A percentile compares a stretch with the other conserved stretches of the same genome.
Conservation (phyloP, 345 rosid species). For the Anacardium occidentale region DNA sequence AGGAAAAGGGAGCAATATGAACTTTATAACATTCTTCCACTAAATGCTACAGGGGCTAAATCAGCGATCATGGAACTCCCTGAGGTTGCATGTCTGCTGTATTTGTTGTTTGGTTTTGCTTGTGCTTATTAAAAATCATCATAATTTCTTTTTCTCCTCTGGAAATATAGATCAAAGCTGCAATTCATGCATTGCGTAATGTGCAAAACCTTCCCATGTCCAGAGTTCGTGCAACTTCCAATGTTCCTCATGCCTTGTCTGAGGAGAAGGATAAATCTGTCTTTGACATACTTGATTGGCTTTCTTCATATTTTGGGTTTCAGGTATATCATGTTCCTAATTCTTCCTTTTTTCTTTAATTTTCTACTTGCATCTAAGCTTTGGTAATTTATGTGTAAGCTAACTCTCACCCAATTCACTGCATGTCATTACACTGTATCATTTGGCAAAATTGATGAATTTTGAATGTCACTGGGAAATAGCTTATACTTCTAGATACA, state of each 20-base stretch:
- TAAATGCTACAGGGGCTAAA: conserved; percentile 61
- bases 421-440: not conserved
- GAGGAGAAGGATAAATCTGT: conserved; percentile 45
- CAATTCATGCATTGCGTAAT: conserved; percentile 58
- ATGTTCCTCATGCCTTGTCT: conserved; percentile 27
- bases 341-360: conserved; percentile 13
- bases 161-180: conserved; percentile 69
- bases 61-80: conserved; percentile 82
- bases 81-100: conserved; percentile 55
- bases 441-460: conserved; percentile 1
- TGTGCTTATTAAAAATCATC: conserved; percentile 15
- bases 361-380: conserved; percentile 8
- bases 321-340: conserved; percentile 57
- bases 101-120: conserved; percentile 19
- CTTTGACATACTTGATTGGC: conserved; percentile 88
- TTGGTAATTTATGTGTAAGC: not conserved
- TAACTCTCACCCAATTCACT: not conserved
- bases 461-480: not conserved
- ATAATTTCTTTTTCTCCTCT: conserved; percentile 5
- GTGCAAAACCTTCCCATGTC: conserved; percentile 66
- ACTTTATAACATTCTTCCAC: conserved; percentile 84
- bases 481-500: not conserved
- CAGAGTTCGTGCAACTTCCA: conserved; percentile 18
- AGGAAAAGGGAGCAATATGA: conserved; percentile 51
- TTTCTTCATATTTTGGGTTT: conserved; percentile 86